Conservation (phyloP, 805 yeast genomes). For the Henningerozyma blattae region DNA sequence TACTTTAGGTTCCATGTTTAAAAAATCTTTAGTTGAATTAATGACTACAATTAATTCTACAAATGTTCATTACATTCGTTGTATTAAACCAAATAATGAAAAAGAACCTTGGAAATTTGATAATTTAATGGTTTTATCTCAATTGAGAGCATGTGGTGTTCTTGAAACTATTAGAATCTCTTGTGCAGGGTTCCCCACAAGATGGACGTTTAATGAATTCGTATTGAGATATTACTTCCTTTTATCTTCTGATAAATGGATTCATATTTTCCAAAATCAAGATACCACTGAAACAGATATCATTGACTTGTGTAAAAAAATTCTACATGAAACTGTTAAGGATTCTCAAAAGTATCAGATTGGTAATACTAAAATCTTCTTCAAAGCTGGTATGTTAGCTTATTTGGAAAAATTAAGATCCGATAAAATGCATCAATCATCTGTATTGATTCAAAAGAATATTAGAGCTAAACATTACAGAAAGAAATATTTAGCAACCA, state of each 20-base stretch:
- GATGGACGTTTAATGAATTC: slow-evolving; percentile 92
- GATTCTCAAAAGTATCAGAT: slow-evolving; percentile 67
- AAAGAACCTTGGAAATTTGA: slow-evolving; percentile 95
- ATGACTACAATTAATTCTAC: slow-evolving; percentile 91
- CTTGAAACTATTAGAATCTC: slow-evolving; percentile 92
- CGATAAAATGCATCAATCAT: slow-evolving; percentile 65
- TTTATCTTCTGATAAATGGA: slow-evolving; percentile 60
- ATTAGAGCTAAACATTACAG: slow-evolving; percentile 56
- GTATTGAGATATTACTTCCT: slow-evolving; percentile 80
- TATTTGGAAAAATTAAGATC: slow-evolving; percentile 76
- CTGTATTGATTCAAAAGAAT: slow-evolving; percentile 76
- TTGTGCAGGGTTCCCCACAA: slow-evolving; percentile 95
- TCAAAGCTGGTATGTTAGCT: slow-evolving; percentile 95
- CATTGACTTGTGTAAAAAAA: slow-evolving; percentile 52
- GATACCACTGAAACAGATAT: slow-evolving; percentile 43
- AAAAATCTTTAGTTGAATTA: slow-evolving; percentile 79
- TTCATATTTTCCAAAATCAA: slow-evolving; percentile 37
- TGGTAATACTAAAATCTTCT: slow-evolving; percentile 88
- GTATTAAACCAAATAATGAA: slow-evolving; percentile 92
- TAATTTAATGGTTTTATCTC: slow-evolving; percentile 88
- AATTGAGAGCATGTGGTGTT: slow-evolving; percentile 97
- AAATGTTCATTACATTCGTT: slow-evolving; percentile 91
- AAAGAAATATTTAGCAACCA: slow-evolving; percentile 42
- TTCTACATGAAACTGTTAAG: slow-evolving; percentile 52
- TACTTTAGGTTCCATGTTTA: slow-evolving; percentile 89